Evolutionary conservation across 306 rosid species (phyloP).

Genomic region (Lablab purpureus): DNA sequence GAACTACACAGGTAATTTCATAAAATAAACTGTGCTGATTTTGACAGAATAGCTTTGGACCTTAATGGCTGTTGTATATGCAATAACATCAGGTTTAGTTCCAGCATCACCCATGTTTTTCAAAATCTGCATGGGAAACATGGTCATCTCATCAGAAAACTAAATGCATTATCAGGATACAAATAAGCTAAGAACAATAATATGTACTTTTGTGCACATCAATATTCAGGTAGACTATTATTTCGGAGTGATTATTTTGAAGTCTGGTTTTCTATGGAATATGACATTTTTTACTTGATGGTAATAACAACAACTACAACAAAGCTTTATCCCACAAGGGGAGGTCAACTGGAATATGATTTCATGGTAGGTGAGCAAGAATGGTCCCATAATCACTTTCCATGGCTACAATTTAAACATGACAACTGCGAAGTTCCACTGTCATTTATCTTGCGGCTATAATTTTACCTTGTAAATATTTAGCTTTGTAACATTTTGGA

Average conservation of each 20-base stretch:
- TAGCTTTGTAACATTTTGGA: conserved; percentile 6
- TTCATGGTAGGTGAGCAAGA: conserved; percentile 16
- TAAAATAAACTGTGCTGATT: conserved; percentile 42
- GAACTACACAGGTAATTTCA: conserved; percentile 19
- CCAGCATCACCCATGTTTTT: conserved; percentile 73
- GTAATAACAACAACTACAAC: background rate
- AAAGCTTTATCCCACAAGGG: background rate
- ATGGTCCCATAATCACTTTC: conserved; percentile 16
- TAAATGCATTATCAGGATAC: conserved; percentile 26
- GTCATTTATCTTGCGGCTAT: conserved; percentile 35
- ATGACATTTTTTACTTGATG: conserved; percentile 31
- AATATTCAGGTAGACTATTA: conserved; percentile 17
- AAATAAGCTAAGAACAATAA: conserved; percentile 23
- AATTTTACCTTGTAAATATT: conserved; percentile 1
- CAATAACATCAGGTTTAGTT: conserved; percentile 82
- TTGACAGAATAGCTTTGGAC: conserved; percentile 53
- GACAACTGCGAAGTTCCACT: conserved; percentile 21
- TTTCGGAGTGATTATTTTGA: conserved; percentile 11
- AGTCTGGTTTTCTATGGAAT: conserved; percentile 29
- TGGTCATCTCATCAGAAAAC: conserved; percentile 49
- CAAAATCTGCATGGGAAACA: conserved; percentile 73
- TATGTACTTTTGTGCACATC: conserved; percentile 12
- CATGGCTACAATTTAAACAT: conserved; percentile 2
- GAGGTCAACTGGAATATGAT: background rate
- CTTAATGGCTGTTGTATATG: conserved; percentile 92